A percentile compares a stretch with the other conserved stretches of the same genome.
Conservation (phyloP, 108 stramenopile species). For the Craspedostauros australis region DNA sequence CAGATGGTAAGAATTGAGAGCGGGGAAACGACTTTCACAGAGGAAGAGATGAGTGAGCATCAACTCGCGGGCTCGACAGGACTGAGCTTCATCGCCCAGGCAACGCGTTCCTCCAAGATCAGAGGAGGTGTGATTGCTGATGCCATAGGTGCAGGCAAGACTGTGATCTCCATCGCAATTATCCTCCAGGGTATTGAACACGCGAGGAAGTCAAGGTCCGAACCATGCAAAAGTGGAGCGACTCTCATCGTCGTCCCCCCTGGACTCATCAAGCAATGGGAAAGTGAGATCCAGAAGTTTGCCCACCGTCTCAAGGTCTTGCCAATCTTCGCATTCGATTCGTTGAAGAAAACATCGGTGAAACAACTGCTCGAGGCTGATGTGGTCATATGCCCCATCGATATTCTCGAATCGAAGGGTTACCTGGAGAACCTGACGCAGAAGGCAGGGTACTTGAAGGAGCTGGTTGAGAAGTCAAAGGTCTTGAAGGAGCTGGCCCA, state of each 20-base stretch:
- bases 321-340: conserved; percentile 35
- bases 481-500: no score
- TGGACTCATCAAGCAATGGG: conserved; percentile 68
- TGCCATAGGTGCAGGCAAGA: conserved; percentile 77
- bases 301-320: conserved; percentile 34
- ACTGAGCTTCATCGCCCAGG: conserved; percentile 55
- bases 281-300: conserved; percentile 58
- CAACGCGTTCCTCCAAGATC: conserved; percentile 27
- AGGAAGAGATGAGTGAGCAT: conserved; percentile 59
- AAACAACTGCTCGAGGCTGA: conserved; percentile 49
- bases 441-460: background rate
- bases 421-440: conserved; percentile 42
- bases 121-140: conserved; percentile 77
- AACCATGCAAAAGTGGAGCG: conserved; percentile 43
- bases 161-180: conserved; percentile 68
- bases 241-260: conserved; percentile 70
- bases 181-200: conserved; percentile 46
- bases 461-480: conserved; percentile 10
- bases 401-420: conserved; percentile 44
- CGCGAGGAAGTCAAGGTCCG: conserved; percentile 20
- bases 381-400: conserved; percentile 55
- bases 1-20: conserved; percentile 57
- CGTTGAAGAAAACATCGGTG: conserved; percentile 30
- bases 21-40: conserved; percentile 38
- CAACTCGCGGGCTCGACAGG: conserved; percentile 56